Percentiles rank a stretch among this genome's conserved stretches.
Evolutionary conservation across 441 rosid species (phyloP).

Genomic region (Adansonia grandidieri): DNA sequence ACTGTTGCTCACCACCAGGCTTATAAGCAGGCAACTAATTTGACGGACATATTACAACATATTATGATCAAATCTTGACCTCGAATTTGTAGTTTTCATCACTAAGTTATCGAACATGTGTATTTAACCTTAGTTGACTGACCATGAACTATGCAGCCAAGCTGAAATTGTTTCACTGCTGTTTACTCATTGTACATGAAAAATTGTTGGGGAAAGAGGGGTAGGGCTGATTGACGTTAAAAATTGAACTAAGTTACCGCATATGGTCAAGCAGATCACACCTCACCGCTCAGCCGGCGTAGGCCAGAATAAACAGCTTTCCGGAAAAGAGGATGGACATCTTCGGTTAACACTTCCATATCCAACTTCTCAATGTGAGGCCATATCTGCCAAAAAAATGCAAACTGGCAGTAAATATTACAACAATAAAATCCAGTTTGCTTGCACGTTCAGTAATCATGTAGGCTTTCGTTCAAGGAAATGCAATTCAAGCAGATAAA

Average conservation of each 20-base stretch:
- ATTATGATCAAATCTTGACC: neutral
- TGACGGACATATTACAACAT: neutral
- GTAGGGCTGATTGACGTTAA: neutral
- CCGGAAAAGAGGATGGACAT: conserved; percentile 78
- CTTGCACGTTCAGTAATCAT: neutral
- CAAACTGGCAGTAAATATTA: neutral
- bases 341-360: conserved; percentile 60
- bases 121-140: neutral
- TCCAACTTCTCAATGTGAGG: conserved; percentile 82
- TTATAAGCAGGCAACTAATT: neutral
- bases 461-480: neutral
- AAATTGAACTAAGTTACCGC: conserved; percentile 20
- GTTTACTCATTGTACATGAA: conserved; percentile 22
- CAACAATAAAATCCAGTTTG: conserved; percentile 23
- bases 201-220: neutral
- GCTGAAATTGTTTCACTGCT: neutral
- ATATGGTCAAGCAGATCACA: conserved; percentile 21
- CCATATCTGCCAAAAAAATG: conserved; percentile 69
- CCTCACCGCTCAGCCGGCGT: conserved; percentile 39
- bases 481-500: conserved; percentile 3
- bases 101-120: neutral
- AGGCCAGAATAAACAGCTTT: conserved; percentile 77
- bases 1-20: neutral
- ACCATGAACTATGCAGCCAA: conserved; percentile 5
- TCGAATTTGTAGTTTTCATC: neutral